Evolutionary conservation across 2,329 filamentous ascomycete genomes (phyloP).

Genomic region (Aspergillus amoenus): DNA sequence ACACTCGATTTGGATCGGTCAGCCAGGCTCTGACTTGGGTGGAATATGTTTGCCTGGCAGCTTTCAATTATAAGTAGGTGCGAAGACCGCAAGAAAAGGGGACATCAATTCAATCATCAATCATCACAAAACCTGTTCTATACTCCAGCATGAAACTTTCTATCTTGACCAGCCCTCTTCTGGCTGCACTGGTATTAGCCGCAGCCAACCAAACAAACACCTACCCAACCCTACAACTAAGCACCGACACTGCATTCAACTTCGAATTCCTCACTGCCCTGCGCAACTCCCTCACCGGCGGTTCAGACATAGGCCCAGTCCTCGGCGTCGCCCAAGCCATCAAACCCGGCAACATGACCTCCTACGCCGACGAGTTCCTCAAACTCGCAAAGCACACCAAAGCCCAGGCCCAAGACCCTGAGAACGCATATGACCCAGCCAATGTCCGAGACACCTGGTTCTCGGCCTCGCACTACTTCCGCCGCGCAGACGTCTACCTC

Average conservation of each 20-base stretch:
- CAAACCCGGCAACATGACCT: constrained; percentile 16
- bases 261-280: constrained; percentile 17
- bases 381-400: constrained; percentile 12
- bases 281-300: constrained; percentile 11
- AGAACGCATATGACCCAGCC: constrained; percentile 5
- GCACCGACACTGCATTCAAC: constrained; percentile 18
- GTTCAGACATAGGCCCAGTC: constrained; percentile 18
- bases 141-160: background rate
- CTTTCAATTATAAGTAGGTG: background rate
- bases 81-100: background rate
- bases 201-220: background rate
- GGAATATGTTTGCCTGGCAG: background rate
- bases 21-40: too few species aligned
- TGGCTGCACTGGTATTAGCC: background rate
- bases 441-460: background rate
- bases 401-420: constrained; percentile 16
- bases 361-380: constrained; percentile 13
- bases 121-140: background rate
- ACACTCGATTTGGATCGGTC: background rate
- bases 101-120: too few species aligned
- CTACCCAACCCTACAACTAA: constrained; percentile 6
- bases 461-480: constrained; percentile 38
- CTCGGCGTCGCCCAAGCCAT: constrained; percentile 20
- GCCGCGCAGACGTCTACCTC: constrained; percentile 45
- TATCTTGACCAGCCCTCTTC: background rate